Conservation (phyloP, 139 green algal genomes). For the Coccomyxa sp. region DNA sequence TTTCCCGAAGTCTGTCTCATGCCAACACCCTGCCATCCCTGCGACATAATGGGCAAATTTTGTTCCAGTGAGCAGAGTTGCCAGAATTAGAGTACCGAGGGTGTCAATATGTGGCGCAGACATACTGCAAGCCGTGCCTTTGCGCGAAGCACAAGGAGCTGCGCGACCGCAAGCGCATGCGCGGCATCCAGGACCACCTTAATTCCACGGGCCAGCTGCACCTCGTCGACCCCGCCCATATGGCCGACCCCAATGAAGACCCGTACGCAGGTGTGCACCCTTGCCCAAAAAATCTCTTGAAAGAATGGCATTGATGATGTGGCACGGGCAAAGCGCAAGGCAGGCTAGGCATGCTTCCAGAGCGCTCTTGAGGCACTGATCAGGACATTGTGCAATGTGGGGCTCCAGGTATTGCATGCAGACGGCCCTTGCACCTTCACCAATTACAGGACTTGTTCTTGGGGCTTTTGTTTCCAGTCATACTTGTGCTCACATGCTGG, state of each 20-base stretch:
- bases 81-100: not conserved
- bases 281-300: not conserved
- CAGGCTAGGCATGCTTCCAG: too few species aligned
- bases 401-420: too few species aligned
- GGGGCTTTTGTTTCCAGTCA: too few species aligned
- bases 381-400: too few species aligned
- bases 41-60: not conserved
- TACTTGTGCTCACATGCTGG: too few species aligned
- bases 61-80: not conserved
- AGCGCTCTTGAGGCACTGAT: too few species aligned
- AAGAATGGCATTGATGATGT: not conserved
- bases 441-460: too few species aligned
- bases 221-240: not conserved
- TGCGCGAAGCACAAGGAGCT: not conserved
- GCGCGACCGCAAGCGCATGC: not conserved
- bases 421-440: too few species aligned
- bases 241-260: not conserved
- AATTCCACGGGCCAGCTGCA: not conserved
- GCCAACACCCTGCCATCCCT: not conserved
- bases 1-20: not conserved
- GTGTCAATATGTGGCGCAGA: not conserved
- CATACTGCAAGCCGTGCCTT: not conserved
- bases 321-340: not conserved
- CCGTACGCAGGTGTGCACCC: not conserved
- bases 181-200: not conserved